These are phyloP conservation scores for Saturnispora kantuleensis DNA, from an alignment of 805 yeast genomes.

Conservation along the genomic window DNA sequence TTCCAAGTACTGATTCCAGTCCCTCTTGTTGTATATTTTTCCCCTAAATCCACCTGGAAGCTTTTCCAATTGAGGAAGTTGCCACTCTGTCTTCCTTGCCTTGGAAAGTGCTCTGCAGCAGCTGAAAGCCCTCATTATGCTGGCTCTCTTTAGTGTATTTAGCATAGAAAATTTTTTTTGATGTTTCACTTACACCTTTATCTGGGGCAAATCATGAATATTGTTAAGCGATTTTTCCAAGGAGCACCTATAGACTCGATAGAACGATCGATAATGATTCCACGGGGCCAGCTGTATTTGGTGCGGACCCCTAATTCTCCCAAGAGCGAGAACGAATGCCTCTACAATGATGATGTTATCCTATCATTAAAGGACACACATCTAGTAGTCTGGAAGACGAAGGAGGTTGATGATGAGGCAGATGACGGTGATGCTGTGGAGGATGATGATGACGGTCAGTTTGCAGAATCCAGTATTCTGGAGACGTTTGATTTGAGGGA, in stretches of 20 bases:
- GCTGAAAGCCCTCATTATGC: too few relatives aligned
- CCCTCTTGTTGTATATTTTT: slow-evolving; percentile 23
- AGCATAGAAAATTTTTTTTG: background rate
- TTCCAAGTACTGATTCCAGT: slow-evolving; percentile 20
- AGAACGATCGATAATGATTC: slow-evolving; percentile 57
- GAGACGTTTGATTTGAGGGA: slow-evolving; percentile 61
- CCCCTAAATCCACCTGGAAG: slow-evolving; percentile 28
- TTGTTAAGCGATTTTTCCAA: slow-evolving; percentile 46
- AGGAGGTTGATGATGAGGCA: slow-evolving; percentile 48
- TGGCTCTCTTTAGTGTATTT: too few relatives aligned
- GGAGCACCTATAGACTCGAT: slow-evolving; percentile 30
- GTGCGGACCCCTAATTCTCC: slow-evolving; percentile 73
- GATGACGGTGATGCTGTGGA: slow-evolving; percentile 41
- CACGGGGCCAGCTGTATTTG: slow-evolving; percentile 71
- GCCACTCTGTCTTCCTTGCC: slow-evolving; percentile 25
- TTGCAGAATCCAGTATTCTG: slow-evolving; percentile 43
- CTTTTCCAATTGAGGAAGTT: slow-evolving; percentile 26
- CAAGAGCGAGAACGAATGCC: slow-evolving; percentile 75
- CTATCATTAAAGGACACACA: slow-evolving; percentile 27
- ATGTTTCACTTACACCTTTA: background rate
- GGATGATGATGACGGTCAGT: slow-evolving; percentile 29
- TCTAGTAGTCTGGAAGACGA: slow-evolving; percentile 58
- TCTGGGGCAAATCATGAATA: slow-evolving; percentile 45
- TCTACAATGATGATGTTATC: slow-evolving; percentile 72
- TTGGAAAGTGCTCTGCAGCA: background rate